Base-by-base conservation (phyloP, 495 filamentous ascomycete genomes). In the Hypoxylon trugodes region DNA sequence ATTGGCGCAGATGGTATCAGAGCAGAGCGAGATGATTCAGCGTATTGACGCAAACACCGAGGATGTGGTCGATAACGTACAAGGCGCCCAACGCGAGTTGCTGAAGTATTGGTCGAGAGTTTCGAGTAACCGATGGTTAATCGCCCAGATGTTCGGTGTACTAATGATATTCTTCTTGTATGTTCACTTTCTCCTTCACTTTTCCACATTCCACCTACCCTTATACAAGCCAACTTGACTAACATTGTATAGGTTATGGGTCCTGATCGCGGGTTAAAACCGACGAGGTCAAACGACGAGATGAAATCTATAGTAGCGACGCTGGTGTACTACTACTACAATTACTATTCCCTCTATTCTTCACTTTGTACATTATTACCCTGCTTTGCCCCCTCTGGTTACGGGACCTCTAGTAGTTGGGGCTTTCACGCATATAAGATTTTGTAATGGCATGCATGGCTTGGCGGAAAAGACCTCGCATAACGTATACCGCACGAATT, bases 61-160 rank as follows among this genome's bases (percentile, higher is more conserved):
- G 71, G 91, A 98, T 72, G 89, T 98, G 12, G 96, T 98, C 25
- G 93, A 97, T 68, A 98, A 98, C 69, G 95, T 98, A 10, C 85
- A 97, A 73, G 95, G 95, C 22, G 95, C 95, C 8, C 95, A 98
- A 72, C 85, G 93, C 36, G 95, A 98, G 77, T 63, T 92, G 62
- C 85, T 98, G 81, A 97, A 97, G 70, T 98, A 98, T 78, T 98
- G 96, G 95, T 88, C 85, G 8, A 82, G 93, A 19, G 93, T 98
- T 8, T 92, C 90, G 16, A 90, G 92, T 21, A 98, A 98, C 80
- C 84, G 95, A 68, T 98, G 96, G 95, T 78, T 98, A 42, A 86
- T 98, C 49, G 96, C 93, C 12, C 97, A 98, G 84, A 98, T 98
- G 96, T 97, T 98, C 84, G 95, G 95, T 52, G 90, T 88, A 16